Conservation (phyloP, 805 yeast genomes). For the Kluyveromyces wickerhamii region DNA sequence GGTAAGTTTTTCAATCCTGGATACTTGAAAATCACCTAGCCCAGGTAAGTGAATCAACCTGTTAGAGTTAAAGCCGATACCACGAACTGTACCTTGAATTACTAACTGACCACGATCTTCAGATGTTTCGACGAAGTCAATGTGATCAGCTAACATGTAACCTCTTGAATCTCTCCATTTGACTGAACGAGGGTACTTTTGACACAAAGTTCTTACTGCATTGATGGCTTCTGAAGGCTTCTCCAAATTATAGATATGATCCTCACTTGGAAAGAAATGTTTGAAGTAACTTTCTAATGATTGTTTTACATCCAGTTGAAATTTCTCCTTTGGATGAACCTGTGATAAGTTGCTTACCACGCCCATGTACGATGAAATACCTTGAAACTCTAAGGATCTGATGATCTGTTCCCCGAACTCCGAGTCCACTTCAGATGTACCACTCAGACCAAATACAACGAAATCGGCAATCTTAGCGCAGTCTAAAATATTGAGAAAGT, state of each 20-base stretch:
- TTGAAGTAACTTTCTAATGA: slow-evolving; percentile 58
- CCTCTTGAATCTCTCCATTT: slow-evolving; percentile 94
- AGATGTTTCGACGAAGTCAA: slow-evolving; percentile 29
- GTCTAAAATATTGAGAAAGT: slow-evolving; percentile 67
- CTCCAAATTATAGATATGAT: slow-evolving; percentile 67
- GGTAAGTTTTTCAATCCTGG: slow-evolving; percentile 47
- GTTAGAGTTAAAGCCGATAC: slow-evolving; percentile 71
- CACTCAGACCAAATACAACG: slow-evolving; percentile 84
- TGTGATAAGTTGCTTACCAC: slow-evolving; percentile 66
- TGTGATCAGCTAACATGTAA: slow-evolving; percentile 67
- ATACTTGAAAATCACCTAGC: slow-evolving; percentile 78
- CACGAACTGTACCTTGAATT: slow-evolving; percentile 81
- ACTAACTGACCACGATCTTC: slow-evolving; percentile 36
- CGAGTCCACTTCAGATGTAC: slow-evolving; percentile 71
- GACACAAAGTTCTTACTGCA: slow-evolving; percentile 70
- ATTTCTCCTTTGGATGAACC: slow-evolving; percentile 63
- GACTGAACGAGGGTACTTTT: slow-evolving; percentile 75
- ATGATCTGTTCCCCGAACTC: slow-evolving; percentile 81
- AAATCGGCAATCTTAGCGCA: slow-evolving; percentile 86
- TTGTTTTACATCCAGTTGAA: slow-evolving; percentile 61
- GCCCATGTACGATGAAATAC: slow-evolving; percentile 75
- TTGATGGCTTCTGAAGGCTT: slow-evolving; percentile 59
- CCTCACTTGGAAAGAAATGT: slow-evolving; percentile 77
- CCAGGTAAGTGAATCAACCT: slow-evolving; percentile 82
- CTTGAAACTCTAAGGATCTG: slow-evolving; percentile 85